Percentiles rank a stretch among this genome's conserved stretches.
These are phyloP conservation scores for Hypoxylon subgilvum DNA, from an alignment of 495 filamentous ascomycete genomes.

Conservation along the genomic window DNA sequence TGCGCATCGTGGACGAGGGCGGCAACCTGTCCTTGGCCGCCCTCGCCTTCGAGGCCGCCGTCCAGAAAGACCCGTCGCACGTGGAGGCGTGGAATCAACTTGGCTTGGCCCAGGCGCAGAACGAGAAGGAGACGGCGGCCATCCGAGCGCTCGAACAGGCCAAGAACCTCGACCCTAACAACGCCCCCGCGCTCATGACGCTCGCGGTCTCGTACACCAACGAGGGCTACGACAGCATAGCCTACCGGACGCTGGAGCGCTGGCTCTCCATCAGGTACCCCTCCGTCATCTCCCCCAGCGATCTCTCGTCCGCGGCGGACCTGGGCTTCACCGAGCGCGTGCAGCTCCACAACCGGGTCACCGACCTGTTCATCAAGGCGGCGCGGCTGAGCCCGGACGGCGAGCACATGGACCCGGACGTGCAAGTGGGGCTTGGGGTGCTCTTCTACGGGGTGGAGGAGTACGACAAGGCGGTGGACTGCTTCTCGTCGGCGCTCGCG, in stretches of 20 bases:
- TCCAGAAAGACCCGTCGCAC: conserved; percentile 85
- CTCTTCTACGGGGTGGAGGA: conserved; percentile 98
- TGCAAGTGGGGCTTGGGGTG: conserved; percentile 95
- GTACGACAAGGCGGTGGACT: conserved; percentile 98
- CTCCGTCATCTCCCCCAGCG: conserved; percentile 67
- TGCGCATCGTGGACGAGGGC: conserved; percentile 86
- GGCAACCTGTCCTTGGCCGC: conserved; percentile 94
- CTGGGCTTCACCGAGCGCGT: conserved; percentile 92
- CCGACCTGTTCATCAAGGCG: conserved; percentile 85
- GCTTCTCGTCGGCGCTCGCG: conserved; percentile 88
- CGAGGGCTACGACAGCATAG: conserved; percentile 95
- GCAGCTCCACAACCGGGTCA: conserved; percentile 86
- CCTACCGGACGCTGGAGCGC: conserved; percentile 94
- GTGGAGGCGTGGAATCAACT: conserved; percentile 92
- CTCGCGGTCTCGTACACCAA: conserved; percentile 98
- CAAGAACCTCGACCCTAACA: conserved; percentile 82
- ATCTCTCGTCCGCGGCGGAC: conserved; percentile 72
- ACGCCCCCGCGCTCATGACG: conserved; percentile 89
- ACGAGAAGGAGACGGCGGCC: conserved; percentile 97
- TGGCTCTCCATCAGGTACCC: conserved; percentile 96
- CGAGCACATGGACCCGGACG: conserved; percentile 91
- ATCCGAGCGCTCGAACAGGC: conserved; percentile 96
- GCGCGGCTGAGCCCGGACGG: conserved; percentile 89
- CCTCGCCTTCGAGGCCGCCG: conserved; percentile 95
- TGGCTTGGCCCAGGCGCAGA: conserved; percentile 91